Percentiles rank a stretch among this genome's conserved stretches.
These are phyloP conservation scores for Talinum fruticosum DNA, from an alignment of 148 eudicot species.

Conservation along the genomic window DNA sequence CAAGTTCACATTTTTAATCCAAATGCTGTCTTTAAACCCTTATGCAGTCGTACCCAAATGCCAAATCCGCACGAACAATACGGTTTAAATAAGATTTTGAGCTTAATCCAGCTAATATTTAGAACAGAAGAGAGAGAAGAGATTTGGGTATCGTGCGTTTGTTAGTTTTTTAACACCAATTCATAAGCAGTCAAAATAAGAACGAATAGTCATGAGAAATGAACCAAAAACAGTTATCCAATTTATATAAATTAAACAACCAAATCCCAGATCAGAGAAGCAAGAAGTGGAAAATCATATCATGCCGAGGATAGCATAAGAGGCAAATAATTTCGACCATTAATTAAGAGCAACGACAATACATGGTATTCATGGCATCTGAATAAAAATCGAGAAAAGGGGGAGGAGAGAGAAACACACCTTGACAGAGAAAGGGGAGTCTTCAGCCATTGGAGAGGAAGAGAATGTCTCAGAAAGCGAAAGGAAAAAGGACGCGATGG, in stretches of 20 bases:
- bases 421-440: conserved; percentile 33
- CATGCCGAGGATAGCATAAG: neutral
- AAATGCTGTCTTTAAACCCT: neutral
- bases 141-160: conserved; percentile 10
- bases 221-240: neutral
- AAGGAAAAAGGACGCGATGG: conserved; percentile 7
- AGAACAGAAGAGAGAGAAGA: neutral
- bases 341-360: neutral
- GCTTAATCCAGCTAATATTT: neutral
- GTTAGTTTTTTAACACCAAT: neutral
- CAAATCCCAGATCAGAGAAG: conserved; percentile 12
- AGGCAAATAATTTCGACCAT: neutral
- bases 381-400: neutral
- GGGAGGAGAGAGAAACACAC: conserved; percentile 18
- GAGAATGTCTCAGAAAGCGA: conserved; percentile 3
- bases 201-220: neutral
- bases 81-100: neutral
- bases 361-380: neutral
- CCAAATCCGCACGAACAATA: neutral
- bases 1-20: neutral
- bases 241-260: neutral
- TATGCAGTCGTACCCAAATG: neutral
- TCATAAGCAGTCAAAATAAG: neutral
- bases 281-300: neutral
- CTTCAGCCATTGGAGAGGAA: conserved; percentile 36